Conservation (phyloP, 129 eudicot species). For the Centaurea solstitialis region DNA sequence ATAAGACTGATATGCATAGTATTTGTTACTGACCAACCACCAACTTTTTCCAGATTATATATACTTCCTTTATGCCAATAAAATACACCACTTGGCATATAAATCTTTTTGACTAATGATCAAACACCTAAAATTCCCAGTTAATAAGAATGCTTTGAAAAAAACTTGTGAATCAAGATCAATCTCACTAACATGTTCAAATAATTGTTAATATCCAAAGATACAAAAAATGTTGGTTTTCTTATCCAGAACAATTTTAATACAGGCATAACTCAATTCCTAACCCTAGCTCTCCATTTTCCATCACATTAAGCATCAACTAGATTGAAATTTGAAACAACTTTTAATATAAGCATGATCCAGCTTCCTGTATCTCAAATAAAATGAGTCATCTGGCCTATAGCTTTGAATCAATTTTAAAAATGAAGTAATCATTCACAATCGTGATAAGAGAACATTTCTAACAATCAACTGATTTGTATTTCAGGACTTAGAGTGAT, state of each 20-base stretch:
- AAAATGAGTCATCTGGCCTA: neutral
- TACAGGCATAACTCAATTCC: neutral
- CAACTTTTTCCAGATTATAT: neutral
- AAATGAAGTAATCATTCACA: neutral
- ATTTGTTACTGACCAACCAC: neutral
- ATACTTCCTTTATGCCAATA: neutral
- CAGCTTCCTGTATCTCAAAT: neutral
- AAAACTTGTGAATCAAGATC: neutral
- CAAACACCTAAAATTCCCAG: neutral
- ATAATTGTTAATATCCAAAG: slow-evolving; percentile 5
- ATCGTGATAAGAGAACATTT: neutral
- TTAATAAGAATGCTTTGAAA: neutral
- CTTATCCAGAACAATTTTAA: slow-evolving; percentile 11
- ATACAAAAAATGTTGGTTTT: neutral
- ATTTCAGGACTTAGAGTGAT: neutral
- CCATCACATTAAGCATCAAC: neutral
- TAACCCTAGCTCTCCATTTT: neutral
- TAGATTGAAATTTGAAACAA: neutral
- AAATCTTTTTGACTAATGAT: neutral
- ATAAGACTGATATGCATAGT: neutral
- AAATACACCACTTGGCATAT: neutral
- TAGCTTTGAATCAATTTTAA: too few relatives aligned
- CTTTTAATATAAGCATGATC: slow-evolving; percentile 1
- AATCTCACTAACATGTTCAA: neutral
- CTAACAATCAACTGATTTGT: neutral